These are phyloP conservation scores for Fusarium proliferatum DNA, from an alignment of 2,329 filamentous ascomycete species.

Conservation along the genomic window DNA sequence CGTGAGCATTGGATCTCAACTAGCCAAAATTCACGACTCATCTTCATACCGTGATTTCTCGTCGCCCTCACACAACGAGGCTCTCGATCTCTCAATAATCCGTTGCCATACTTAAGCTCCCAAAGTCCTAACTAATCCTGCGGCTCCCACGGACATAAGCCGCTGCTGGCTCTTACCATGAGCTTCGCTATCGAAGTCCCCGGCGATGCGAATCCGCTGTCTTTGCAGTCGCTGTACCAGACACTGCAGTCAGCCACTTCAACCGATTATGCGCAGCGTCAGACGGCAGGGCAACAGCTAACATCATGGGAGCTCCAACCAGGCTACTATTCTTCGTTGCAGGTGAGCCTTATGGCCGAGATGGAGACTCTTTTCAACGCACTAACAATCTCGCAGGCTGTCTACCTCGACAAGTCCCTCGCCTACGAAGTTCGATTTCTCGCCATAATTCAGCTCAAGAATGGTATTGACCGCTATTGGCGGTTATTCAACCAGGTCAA, in stretches of 20 bases:
- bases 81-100: background rate
- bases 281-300: constrained; percentile 77
- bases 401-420: constrained; percentile 83
- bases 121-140: constrained; percentile 11
- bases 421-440: constrained; percentile 85
- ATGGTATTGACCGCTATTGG: constrained; percentile 97
- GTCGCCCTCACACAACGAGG: constrained; percentile 16
- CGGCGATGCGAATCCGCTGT: constrained; percentile 81
- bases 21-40: constrained; percentile 33
- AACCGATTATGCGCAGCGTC: constrained; percentile 69
- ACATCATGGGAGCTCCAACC: constrained; percentile 75
- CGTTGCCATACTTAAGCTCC: background rate
- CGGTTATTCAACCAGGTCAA: constrained; percentile 66
- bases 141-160: constrained; percentile 35
- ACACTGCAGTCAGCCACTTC: constrained; percentile 73
- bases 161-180: constrained; percentile 59
- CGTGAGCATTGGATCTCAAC: constrained; percentile 26
- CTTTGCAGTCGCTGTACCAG: constrained; percentile 70
- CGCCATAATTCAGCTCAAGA: constrained; percentile 93
- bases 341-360: constrained; percentile 59
- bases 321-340: constrained; percentile 75
- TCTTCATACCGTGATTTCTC: constrained; percentile 25
- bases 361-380: background rate
- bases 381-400: constrained; percentile 62
- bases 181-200: constrained; percentile 80